A percentile compares a stretch with the other conserved stretches of the same genome.
Evolutionary conservation across 1,284 basidiomycete species (phyloP).

Genomic region (Porogramme epimiltina): DNA sequence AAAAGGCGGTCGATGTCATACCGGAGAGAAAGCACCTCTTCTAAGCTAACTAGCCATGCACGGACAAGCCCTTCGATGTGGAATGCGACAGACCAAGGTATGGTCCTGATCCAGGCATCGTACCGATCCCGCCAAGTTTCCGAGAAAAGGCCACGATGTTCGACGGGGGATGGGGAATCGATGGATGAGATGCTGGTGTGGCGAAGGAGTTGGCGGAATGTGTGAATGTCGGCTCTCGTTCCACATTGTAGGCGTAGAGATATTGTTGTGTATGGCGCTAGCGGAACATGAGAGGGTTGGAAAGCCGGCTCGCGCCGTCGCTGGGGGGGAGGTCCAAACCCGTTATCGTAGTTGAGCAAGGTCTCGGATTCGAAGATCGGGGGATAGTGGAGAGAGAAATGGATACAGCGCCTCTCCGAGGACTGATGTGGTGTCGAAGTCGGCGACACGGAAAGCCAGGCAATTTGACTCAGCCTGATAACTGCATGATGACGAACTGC

Average conservation of each 20-base stretch:
- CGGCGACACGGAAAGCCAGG: too few relatives aligned
- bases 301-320: slow-evolving; percentile 29
- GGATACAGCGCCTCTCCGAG: slow-evolving; percentile 27
- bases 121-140: slow-evolving; percentile 34
- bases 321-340: slow-evolving; percentile 16
- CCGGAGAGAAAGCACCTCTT: slow-evolving; percentile 47
- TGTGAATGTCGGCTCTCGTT: slow-evolving; percentile 35
- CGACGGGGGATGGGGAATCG: slow-evolving; percentile 40
- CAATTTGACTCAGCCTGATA: too few relatives aligned
- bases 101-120: slow-evolving; percentile 34
- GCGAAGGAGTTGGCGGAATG: slow-evolving; percentile 40
- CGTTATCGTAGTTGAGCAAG: too few relatives aligned
- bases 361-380: slow-evolving; percentile 45
- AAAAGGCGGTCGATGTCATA: slow-evolving; percentile 36
- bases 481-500: too few relatives aligned
- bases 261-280: slow-evolving; percentile 49
- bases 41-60: slow-evolving; percentile 42
- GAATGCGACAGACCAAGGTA: slow-evolving; percentile 56
- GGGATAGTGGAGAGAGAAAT: slow-evolving; percentile 43
- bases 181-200: slow-evolving; percentile 37
- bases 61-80: slow-evolving; percentile 53
- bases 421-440: too few relatives aligned
- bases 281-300: slow-evolving; percentile 25
- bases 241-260: slow-evolving; percentile 52
- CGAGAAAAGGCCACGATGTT: slow-evolving; percentile 46